Conservation (phyloP, 345 rosid species). For the Sonneratia caseolaris region DNA sequence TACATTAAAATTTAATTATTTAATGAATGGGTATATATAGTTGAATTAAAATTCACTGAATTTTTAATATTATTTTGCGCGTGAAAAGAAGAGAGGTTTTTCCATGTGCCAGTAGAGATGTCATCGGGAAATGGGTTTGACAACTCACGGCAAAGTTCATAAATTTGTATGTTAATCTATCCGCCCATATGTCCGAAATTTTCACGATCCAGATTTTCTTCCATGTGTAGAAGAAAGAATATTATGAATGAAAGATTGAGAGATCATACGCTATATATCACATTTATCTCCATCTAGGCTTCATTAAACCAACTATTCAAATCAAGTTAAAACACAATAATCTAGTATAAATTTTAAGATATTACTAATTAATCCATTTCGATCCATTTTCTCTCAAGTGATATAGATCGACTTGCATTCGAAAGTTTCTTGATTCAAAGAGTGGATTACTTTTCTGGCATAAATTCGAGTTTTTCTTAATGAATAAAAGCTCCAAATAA, state of each 20-base stretch:
- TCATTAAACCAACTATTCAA: neutral
- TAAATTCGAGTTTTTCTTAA: neutral
- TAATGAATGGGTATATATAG: no score
- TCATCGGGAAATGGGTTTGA: constrained; percentile 7
- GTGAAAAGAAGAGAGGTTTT: no score
- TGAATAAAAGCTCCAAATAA: neutral
- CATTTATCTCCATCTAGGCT: neutral
- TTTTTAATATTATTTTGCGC: no score
- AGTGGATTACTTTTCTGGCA: neutral
- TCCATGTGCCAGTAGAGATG: no score
- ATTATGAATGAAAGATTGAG: no score
- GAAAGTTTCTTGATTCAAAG: neutral
- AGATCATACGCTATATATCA: neutral
- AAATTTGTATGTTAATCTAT: neutral
- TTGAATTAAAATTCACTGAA: no score
- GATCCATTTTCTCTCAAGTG: neutral
- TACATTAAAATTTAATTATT: no score
- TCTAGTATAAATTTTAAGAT: neutral
- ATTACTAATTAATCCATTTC: neutral
- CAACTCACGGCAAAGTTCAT: neutral
- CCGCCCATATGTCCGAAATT: neutral
- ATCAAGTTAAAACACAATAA: neutral
- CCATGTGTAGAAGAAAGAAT: neutral
- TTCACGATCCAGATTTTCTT: no score
- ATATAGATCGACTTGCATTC: neutral